Evolutionary conservation across 2,329 filamentous ascomycete genomes (phyloP), one percentile per base, ranked within the genome.

Genomic region (Daldinia eschscholtzii): DNA sequence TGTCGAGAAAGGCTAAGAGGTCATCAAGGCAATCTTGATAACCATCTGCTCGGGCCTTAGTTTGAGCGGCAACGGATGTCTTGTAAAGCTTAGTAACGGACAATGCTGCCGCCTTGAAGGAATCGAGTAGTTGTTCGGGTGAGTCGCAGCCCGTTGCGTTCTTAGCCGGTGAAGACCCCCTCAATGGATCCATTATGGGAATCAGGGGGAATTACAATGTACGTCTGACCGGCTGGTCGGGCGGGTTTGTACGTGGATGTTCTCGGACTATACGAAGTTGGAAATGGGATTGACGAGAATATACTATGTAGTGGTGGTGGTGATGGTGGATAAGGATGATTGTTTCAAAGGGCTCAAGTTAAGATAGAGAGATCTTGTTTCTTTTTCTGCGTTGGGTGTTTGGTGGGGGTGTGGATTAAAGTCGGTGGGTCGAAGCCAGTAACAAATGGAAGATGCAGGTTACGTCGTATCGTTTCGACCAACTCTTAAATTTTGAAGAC

Each of bases 21-120:
- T 98, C 95, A 71, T 98, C 93, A 41, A 99, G 84, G 41, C 94
- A 97, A 77, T 98, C 94, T 79, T 98, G 94, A 75, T 98, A 98
- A 28, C 96, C 96, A 42, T 94, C 91, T 57, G 88, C 83, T 57
- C 93, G 89, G 53, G 93, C 90, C 75, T 91, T 90, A 57, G 91
- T 86, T 78, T 96, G 91, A 56, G 93, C 92, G 35, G 89, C 86
- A 12, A 93, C 91, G 2, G 95, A 95, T 42, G 91, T 94, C 81
- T 97, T 98, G 84, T 98, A 98, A 13, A 99, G 89, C 77, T 97
- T 97, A 55, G 96, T 98, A 62, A 98, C 94, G 5, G 94, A 97
- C 37, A 98, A 86, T 20, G 96, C 96, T 37, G 96, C 96, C 15
- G 92, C 90, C 80, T 94, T 96, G 86, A 99, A 99, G 65, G 93